Evolutionary conservation across 129 eudicot species (phyloP), one percentile per base, ranked within the genome.

Genomic region (Solidago caesia): DNA sequence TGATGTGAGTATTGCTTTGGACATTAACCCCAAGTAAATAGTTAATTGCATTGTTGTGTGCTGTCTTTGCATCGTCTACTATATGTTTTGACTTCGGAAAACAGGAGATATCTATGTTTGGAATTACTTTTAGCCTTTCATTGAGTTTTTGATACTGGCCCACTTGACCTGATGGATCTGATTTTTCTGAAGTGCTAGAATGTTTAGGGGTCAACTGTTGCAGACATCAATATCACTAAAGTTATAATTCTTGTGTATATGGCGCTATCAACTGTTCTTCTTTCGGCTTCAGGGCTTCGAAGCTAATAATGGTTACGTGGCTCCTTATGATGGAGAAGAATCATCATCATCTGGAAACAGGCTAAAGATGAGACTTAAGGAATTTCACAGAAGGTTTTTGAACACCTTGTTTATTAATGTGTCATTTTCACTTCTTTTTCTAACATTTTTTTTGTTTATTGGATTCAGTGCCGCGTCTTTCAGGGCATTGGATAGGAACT

Each of bases 291-390:
- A 95, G 97, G 84, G 77, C 81, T 85, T 85, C 56, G 91, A 91
- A 52, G 85, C 81, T 75, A 88, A 71, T 80, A 80, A 83, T 59
- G 87, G 99, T 56, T 95, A 91, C 15, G 72, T 82, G 81, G 89
- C 97, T 76, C 91, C 97, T 47, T 84, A 46, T 69, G 92, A 87
- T 10, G 97, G 77, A 67, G 94, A 84, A 67, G 77, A 75, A 12
- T 64, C 79, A 41, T 70, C 96, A 70, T 87, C 99, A 61, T 89
- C 97, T 12, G 91, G 96, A 63, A 95, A 83, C 84, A 85, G 95
- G 75, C 87, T 95, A 43, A 95, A 83, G 90, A 89, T 89, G 99
- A 85, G 87, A 80, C 97, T 95, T 48, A 85, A 91, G 81, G 97
- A 95, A 85, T 87, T 95, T 55, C 99, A 86, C 70, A 78, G 87